These are phyloP conservation scores for Fusarium compactum DNA, from an alignment of 2,329 filamentous ascomycete genomes.

Conservation along the genomic window DNA sequence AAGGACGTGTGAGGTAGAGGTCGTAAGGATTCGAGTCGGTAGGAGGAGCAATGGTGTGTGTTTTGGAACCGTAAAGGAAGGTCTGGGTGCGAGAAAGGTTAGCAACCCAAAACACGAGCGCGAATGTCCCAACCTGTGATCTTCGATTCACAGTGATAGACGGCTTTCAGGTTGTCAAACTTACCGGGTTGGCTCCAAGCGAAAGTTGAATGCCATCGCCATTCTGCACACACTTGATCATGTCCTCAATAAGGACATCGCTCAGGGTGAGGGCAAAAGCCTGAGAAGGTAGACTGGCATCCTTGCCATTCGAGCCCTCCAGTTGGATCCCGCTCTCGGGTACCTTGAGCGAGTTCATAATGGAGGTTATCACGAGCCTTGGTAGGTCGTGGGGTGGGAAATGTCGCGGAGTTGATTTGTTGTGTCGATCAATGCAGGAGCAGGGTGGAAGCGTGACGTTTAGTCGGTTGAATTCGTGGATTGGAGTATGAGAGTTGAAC, in stretches of 20 bases:
- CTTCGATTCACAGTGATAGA: not conserved
- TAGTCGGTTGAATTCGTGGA: slow-evolving; percentile 18
- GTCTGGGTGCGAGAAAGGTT: slow-evolving; percentile 54
- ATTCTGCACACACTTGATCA: slow-evolving; percentile 70
- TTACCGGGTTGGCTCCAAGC: slow-evolving; percentile 70
- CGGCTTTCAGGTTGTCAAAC: slow-evolving; percentile 47
- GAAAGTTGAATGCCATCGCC: slow-evolving; percentile 68
- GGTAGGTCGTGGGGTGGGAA: slow-evolving; percentile 46
- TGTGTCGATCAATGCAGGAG: slow-evolving; percentile 43
- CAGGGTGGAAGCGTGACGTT: slow-evolving; percentile 26
- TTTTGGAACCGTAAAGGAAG: slow-evolving; percentile 65
- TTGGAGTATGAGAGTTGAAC: slow-evolving; percentile 1
- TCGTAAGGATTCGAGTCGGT: slow-evolving; percentile 65
- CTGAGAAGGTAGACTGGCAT: slow-evolving; percentile 62
- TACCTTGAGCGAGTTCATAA: slow-evolving; percentile 67
- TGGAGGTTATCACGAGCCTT: slow-evolving; percentile 48
- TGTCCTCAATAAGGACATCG: slow-evolving; percentile 69
- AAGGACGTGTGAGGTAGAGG: slow-evolving; percentile 67
- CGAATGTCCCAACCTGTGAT: slow-evolving; percentile 1
- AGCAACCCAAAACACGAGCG: slow-evolving; percentile 26
- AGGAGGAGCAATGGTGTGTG: slow-evolving; percentile 60
- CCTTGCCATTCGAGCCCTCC: slow-evolving; percentile 61
- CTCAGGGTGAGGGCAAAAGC: slow-evolving; percentile 70
- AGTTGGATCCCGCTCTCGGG: slow-evolving; percentile 69
- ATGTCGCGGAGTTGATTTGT: slow-evolving; percentile 45